These are phyloP conservation scores for Gossypium turneri DNA, from an alignment of 345 rosid species.

Conservation along the genomic window DNA sequence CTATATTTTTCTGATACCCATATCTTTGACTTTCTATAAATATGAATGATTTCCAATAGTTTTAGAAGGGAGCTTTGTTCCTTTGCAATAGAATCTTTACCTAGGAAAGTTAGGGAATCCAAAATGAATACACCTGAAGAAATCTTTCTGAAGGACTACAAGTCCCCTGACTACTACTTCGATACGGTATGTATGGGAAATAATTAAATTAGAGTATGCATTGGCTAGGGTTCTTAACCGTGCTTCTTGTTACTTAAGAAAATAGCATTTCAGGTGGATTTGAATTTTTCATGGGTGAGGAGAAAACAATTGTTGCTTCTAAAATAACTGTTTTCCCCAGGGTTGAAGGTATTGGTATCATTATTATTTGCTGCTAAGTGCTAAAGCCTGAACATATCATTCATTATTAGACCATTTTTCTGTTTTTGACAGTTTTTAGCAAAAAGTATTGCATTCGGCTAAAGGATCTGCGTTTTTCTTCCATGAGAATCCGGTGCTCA, in stretches of 20 bases:
- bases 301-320: slow-evolving; percentile 85
- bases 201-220: not conserved
- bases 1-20: too few relatives aligned
- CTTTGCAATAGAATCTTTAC: slow-evolving; percentile 58
- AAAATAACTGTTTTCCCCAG: slow-evolving; percentile 71
- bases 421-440: not conserved
- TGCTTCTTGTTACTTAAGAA: slow-evolving; percentile 15
- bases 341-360: slow-evolving; percentile 55
- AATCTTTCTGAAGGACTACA: slow-evolving; percentile 90
- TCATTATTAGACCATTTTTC: not conserved
- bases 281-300: slow-evolving; percentile 84
- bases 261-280: slow-evolving; percentile 59
- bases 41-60: too few relatives aligned
- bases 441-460: not conserved
- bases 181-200: slow-evolving; percentile 47
- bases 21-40: too few relatives aligned
- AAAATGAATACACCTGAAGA: slow-evolving; percentile 85
- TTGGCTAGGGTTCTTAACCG: not conserved
- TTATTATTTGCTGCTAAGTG: slow-evolving; percentile 1
- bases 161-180: slow-evolving; percentile 86
- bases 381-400: not conserved
- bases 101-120: slow-evolving; percentile 56
- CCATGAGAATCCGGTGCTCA: not conserved
- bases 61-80: slow-evolving; percentile 72
- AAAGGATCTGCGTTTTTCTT: not conserved